Conservation (phyloP, 1,284 basidiomycete species). For the Xerocomus alliaceus region DNA sequence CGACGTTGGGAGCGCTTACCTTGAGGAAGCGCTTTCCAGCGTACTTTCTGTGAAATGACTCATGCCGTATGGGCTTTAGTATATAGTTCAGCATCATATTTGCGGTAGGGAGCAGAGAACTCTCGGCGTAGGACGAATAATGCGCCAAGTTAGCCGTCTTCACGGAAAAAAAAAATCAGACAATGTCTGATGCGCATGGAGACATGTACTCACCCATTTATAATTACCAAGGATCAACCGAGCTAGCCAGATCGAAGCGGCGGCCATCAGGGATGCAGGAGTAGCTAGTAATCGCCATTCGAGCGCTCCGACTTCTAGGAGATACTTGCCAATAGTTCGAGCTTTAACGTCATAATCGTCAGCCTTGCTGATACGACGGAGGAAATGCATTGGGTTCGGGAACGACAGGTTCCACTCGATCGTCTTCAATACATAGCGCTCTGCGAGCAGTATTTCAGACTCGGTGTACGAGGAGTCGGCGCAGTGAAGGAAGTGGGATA, state of each 20-base stretch:
- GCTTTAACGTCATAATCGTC: constrained; percentile 94
- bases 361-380: constrained; percentile 92
- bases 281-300: constrained; percentile 86
- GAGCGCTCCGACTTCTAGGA: constrained; percentile 89
- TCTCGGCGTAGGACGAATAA: constrained; percentile 90
- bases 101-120: constrained; percentile 83
- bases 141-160: constrained; percentile 89
- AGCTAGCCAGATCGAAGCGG: constrained; percentile 91
- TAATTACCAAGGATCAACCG: constrained; percentile 83
- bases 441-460: constrained; percentile 90
- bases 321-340: constrained; percentile 91
- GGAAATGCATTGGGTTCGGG: constrained; percentile 93
- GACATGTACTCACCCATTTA: constrained; percentile 73
- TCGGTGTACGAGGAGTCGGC: constrained; percentile 89
- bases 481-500: constrained; percentile 87
- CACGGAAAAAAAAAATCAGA: neutral
- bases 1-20: constrained; percentile 47
- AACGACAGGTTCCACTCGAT: constrained; percentile 92
- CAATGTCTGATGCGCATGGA: neutral
- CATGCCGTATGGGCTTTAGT: constrained; percentile 74
- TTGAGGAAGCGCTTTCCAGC: constrained; percentile 87
- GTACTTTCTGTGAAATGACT: constrained; percentile 85
- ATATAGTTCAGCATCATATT: constrained; percentile 95
- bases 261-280: constrained; percentile 87
- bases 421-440: constrained; percentile 91